Percentiles rank a stretch among this genome's conserved stretches.
Evolutionary conservation across 1,284 basidiomycete species (phyloP).

Genomic region (Schizophyllum amplum): DNA sequence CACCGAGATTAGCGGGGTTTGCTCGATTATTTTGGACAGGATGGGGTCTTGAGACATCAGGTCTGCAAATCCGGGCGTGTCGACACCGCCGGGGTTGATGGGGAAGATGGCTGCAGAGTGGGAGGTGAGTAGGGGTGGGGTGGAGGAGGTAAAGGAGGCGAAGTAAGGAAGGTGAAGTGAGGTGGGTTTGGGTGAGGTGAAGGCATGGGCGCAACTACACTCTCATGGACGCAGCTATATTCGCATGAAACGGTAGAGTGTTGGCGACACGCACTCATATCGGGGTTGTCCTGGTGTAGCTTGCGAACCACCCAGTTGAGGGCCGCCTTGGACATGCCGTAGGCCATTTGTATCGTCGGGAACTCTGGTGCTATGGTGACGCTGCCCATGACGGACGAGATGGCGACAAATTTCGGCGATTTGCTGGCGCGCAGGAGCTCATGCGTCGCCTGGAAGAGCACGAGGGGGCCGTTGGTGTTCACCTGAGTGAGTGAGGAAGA

Average conservation of each 20-base stretch:
- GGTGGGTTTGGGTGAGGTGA: too few species aligned
- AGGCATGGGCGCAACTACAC: too few species aligned
- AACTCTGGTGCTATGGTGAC: not conserved
- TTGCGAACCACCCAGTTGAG: not conserved
- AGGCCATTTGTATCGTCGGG: not conserved
- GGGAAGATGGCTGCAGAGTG: not conserved
- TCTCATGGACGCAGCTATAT: too few species aligned
- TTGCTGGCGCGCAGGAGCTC: not conserved
- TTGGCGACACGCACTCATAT: not conserved
- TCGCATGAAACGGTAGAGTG: too few species aligned
- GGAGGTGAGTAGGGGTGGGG: too few species aligned
- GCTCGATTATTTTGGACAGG: not conserved
- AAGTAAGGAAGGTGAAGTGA: too few species aligned
- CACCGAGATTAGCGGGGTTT: not conserved
- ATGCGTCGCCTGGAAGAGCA: slow-evolving; percentile 5
- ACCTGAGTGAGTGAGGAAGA: not conserved
- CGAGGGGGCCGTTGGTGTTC: slow-evolving; percentile 2
- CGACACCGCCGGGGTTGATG: not conserved
- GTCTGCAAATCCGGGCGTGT: not conserved
- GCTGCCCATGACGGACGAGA: not conserved
- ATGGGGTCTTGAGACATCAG: not conserved
- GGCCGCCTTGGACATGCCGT: not conserved
- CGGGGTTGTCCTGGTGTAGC: not conserved
- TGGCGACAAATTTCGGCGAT: not conserved
- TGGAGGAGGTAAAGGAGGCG: too few species aligned